Conservation (phyloP, 2,329 filamentous ascomycete species). For the Monosporascus ibericus region DNA sequence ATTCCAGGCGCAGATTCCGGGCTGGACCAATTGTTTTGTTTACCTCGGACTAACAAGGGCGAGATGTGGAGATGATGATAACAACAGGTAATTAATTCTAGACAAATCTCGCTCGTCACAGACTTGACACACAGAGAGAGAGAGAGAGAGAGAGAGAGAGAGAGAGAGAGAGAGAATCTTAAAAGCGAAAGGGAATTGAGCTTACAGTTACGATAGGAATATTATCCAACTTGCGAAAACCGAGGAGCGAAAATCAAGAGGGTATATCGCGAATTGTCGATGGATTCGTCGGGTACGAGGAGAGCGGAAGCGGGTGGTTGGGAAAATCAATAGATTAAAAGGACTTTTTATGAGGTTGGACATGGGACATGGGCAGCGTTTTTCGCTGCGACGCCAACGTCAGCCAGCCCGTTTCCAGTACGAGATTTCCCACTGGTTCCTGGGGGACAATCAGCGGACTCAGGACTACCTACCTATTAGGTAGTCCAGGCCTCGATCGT, state of each 20-base stretch:
- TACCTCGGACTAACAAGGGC: constrained; percentile 13
- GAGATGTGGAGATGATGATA: neutral
- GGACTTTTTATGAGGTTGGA: neutral
- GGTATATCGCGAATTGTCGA: too few species aligned
- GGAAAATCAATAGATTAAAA: neutral
- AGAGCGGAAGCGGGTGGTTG: neutral
- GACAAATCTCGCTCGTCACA: neutral
- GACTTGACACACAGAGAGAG: neutral
- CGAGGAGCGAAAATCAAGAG: too few species aligned
- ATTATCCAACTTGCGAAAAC: too few species aligned
- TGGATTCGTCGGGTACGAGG: too few species aligned
- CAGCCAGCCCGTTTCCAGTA: neutral
- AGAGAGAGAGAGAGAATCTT: neutral
- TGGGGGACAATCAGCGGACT: neutral
- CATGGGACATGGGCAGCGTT: neutral
- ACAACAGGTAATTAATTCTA: neutral
- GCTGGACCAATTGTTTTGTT: constrained; percentile 24
- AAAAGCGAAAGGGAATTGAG: neutral
- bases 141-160: neutral
- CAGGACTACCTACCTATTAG: neutral
- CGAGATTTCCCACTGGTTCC: neutral
- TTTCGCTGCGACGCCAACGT: neutral
- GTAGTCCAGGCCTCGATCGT: too few species aligned
- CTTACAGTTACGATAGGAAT: neutral
- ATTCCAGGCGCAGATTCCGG: constrained; percentile 11